These are phyloP conservation scores for Pseudopithomyces maydicus DNA, from an alignment of 2,329 filamentous ascomycete species.

Conservation along the genomic window DNA sequence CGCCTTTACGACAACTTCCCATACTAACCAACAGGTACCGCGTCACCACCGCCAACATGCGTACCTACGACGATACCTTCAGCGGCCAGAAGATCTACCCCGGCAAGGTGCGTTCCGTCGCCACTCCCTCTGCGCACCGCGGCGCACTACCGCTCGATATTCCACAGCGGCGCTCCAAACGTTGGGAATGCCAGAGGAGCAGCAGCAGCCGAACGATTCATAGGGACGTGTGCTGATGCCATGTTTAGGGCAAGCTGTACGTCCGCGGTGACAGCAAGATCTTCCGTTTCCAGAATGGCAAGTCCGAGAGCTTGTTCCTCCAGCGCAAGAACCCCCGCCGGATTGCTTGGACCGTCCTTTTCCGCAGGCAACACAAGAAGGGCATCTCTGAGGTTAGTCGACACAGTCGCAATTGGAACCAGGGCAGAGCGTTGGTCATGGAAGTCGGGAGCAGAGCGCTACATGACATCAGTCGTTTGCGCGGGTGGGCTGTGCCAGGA, in stretches of 20 bases:
- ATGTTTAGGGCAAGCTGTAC: constrained; percentile 92
- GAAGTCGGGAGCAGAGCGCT: background rate
- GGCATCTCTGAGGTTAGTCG: constrained; percentile 96
- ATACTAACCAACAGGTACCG: constrained; percentile 46
- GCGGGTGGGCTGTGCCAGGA: background rate
- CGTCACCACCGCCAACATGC: constrained; percentile 64
- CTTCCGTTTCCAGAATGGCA: constrained; percentile 99
- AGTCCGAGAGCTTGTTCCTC: constrained; percentile 99
- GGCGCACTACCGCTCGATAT: constrained; percentile 30
- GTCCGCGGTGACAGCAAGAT: constrained; percentile 99
- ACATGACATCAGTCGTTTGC: background rate
- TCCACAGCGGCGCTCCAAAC: constrained; percentile 20
- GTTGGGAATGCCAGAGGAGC: constrained; percentile 21
- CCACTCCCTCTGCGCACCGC: constrained; percentile 12
- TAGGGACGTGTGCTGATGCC: constrained; percentile 34
- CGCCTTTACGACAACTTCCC: constrained; percentile 38
- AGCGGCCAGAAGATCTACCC: constrained; percentile 80
- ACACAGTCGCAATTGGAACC: constrained; percentile 6
- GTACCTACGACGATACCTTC: constrained; percentile 80
- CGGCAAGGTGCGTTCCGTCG: constrained; percentile 68
- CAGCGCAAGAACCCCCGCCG: constrained; percentile 99
- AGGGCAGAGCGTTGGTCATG: constrained; percentile 1
- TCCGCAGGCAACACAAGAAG: constrained; percentile 99
- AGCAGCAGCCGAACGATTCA: constrained; percentile 10
- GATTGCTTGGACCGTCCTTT: constrained; percentile 98